Base-by-base conservation (phyloP, 371 early-diverging fungal species). In the Capillidium heterosporum region DNA sequence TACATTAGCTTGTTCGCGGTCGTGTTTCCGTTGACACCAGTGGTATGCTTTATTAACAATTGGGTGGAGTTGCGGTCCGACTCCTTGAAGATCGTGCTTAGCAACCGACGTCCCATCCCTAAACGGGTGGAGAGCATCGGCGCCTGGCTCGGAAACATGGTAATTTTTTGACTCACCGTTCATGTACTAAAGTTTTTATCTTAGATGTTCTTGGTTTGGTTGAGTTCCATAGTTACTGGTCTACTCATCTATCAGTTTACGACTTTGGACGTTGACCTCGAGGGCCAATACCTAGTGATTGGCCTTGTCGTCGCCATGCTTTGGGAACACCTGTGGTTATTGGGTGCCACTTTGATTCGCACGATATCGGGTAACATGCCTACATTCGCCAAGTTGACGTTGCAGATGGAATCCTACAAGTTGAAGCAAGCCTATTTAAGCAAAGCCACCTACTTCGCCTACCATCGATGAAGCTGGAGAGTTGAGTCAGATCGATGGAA, bases 41-140 rank as follows among this genome's bases (percentile, higher is more conserved):
- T 91, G 23, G 76, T 78, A 26, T 82, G 86, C 31, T 70, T 89
- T 56, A 31, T 89, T 39, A 91, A 90, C 67, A 89, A 91, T 65
- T 86, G 83, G 81, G 61, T 90, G 32, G 91, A 93, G 66, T 65
- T 93, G 57, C 75, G 94, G 47, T 76, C 84, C 1, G 91, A 93
- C 65, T 90, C 89, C 0, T 73, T 84, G 63, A 92, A 92, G 65
- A 75, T 92, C 46, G 83, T 85, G 63, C 75, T 77, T 48, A 78
- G 84, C 53, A 79, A 81, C 42, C 70, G 82, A 57, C 82, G 90
- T 21, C 88, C 89, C 1, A 72, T 80, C 44, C 89, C 93, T 5
- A 46, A 62, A 7, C 75, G 90, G 17, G 80, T 82, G 17, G 89
- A 90, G 59, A 75, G 81, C 42, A 84, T 88, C 59, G 89, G 88